Evolutionary conservation across 225 moss, liverwort and hornwort species (phyloP).

Genomic region (Takakia lepidozioides): DNA sequence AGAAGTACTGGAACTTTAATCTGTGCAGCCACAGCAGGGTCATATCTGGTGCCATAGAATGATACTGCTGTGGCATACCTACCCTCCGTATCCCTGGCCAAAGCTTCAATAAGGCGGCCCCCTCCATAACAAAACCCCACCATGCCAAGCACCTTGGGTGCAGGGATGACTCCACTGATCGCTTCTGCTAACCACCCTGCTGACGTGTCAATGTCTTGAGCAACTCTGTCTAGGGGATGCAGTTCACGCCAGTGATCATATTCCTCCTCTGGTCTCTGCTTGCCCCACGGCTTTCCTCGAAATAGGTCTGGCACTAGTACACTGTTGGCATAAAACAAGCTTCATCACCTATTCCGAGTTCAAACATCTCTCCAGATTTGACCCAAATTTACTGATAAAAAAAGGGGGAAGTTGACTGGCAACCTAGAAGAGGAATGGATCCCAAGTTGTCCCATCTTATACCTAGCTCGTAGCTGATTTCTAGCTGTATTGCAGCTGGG

Average conservation of each 20-base stretch:
- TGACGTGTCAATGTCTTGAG: conserved; percentile 52
- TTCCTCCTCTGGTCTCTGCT: conserved; percentile 29
- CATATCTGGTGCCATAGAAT: conserved; percentile 59
- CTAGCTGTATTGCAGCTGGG: too few relatives aligned
- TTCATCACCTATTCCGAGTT: too few relatives aligned
- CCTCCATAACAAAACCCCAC: conserved; percentile 79
- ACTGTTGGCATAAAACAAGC: too few relatives aligned
- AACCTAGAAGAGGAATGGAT: background rate
- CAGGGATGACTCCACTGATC: conserved; percentile 12
- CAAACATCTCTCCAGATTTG: too few relatives aligned
- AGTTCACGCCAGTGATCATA: conserved; percentile 50
- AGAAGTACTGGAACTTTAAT: conserved; percentile 68
- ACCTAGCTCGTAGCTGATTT: too few relatives aligned
- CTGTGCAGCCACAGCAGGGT: conserved; percentile 20
- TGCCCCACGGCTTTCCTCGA: conserved; percentile 55
- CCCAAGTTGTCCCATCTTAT: conserved; percentile 1
- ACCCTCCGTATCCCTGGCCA: conserved; percentile 29
- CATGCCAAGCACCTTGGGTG: conserved; percentile 19
- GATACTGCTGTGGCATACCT: conserved; percentile 53
- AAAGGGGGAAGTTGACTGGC: background rate
- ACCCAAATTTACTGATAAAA: too few relatives aligned
- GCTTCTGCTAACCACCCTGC: conserved; percentile 29
- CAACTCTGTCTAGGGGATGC: conserved; percentile 35
- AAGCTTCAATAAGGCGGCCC: conserved; percentile 49
- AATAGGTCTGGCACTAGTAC: conserved; percentile 78